Evolutionary conservation across 2,329 filamentous ascomycete genomes (phyloP).

Genomic region (Monosporascus ibericus): DNA sequence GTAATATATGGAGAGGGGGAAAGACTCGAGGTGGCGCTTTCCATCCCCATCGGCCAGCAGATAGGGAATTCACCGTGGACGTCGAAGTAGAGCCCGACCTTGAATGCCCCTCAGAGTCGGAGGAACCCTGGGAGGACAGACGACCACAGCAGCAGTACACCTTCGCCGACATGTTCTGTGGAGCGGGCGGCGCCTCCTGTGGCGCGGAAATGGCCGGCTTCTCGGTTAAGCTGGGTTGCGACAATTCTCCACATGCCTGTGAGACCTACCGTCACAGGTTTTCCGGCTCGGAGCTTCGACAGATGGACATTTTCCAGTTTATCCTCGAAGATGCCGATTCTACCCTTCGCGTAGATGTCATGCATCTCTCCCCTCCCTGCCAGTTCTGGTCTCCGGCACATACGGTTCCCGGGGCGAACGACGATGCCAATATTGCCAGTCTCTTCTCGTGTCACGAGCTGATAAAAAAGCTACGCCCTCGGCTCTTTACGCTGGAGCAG

Average conservation of each 20-base stretch:
- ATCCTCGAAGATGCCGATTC: slow-evolving; percentile 25
- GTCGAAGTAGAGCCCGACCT: slow-evolving; percentile 10
- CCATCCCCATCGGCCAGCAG: slow-evolving; percentile 5
- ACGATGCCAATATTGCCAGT: slow-evolving; percentile 61
- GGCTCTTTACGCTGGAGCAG: slow-evolving; percentile 73
- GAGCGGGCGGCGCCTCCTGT: slow-evolving; percentile 53
- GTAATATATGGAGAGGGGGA: slow-evolving; percentile 20
- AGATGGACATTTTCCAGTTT: slow-evolving; percentile 44
- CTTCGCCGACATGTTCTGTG: slow-evolving; percentile 57
- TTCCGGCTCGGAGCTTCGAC: slow-evolving; percentile 39
- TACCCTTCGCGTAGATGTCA: slow-evolving; percentile 52
- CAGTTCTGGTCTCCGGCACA: slow-evolving; percentile 71
- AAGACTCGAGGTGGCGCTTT: slow-evolving; percentile 20
- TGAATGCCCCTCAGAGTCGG: slow-evolving; percentile 1
- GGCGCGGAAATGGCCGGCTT: slow-evolving; percentile 50
- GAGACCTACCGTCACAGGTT: slow-evolving; percentile 57
- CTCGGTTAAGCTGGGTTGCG: slow-evolving; percentile 55
- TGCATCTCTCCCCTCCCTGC: slow-evolving; percentile 74
- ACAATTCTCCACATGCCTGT: slow-evolving; percentile 52
- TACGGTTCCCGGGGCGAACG: slow-evolving; percentile 50
- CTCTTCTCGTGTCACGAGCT: slow-evolving; percentile 49
- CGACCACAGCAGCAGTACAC: slow-evolving; percentile 39
- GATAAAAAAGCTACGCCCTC: slow-evolving; percentile 52
- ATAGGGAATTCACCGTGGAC: slow-evolving; percentile 7
- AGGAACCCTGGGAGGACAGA: slow-evolving; percentile 10